Base-by-base conservation (phyloP, 345 rosid genomes). In the Hypericum perforatum region DNA sequence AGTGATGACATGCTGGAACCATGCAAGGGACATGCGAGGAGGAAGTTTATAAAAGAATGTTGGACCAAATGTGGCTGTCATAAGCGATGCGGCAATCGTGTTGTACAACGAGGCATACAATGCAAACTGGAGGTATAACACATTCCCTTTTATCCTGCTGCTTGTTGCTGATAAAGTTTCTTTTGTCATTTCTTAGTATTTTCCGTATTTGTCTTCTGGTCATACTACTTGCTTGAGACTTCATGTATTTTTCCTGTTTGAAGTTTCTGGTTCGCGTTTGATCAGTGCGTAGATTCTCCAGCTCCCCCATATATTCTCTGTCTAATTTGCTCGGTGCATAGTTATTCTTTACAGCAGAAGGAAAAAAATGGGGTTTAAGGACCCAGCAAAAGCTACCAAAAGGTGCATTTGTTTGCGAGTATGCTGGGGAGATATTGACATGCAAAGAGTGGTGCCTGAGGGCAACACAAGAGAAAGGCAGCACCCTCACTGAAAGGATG, bases 21-120 rank as follows among this genome's bases (percentile, higher is more conserved):
- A 29, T 86, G 97, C 74, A 84, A 78, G 58, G 95, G 97, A 11
- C 97, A 90, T 52, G 57, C 82, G 74, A 53, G 84, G 42, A 73
- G 87, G 66, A 86, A 80, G 76, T 90, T 90, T 61, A 76, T 86
- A 41, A 90, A 90, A 63, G 96, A 91, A 67, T 91, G 96, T 56
- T 87, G 98, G 96, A 76, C 62, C 58, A 87, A 82, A 74, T 91
- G 98, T 67, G 96, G 95, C 49, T 87, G 95, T 49, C 46, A 66
- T 56, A 77, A 76, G 95, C 59, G 46, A 16, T 91, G 98, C 64
- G 88, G 88, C 54, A 91, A 91, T 70, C 77, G 96, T 42, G 59
- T 81, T 9, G 90, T 91, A 14, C 92, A 85, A 61, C 71, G 95
- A 58, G 98, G 98, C 49, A 78, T 91, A 53, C 66, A 50, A 29